Base-by-base conservation (phyloP, 2,329 filamentous ascomycete species). In the Curvularia sp. region DNA sequence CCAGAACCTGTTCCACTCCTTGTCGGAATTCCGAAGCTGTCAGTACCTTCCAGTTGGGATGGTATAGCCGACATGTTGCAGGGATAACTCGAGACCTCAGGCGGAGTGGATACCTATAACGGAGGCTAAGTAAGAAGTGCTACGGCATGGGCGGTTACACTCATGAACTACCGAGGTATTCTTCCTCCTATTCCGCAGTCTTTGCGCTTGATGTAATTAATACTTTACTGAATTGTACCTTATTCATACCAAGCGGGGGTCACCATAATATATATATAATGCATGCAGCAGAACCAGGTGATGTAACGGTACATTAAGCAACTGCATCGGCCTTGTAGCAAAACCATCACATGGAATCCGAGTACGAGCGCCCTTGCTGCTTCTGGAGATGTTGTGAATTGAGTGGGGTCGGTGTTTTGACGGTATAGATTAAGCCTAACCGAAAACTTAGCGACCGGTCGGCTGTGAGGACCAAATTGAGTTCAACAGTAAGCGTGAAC, bases 1-100 rank as follows among this genome's bases (percentile, higher is more conserved):
- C 8, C 36, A 21, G 48, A 25, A 13, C 46, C 23, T 23, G 13
- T 13, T 41, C 25, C 12, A 36, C 19, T 49, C 27, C 21, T 8
- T n/a, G 6, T 21, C 3, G 5, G 21, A 19, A 38, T 28, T 19
- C 13, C 32, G 21, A 19, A 27, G 42, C 32, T 25, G 23, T n/a
- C 19, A 19, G 21, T 38, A 42, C 48, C 48, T 50, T 41, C 48
- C 19, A 21, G 36, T 50, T 50, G 25, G 19, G 48, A 42, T 25
- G 30, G 18, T 30, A 32, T 12, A 30, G 25, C 48, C 36, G 48
- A 23, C 19, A 28, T 42, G 36, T 21, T 23, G 32, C 25, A n/a
- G 13, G 8, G 15, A 21, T 25, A 32, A 23, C 23, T 5, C 15
- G 10, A 38, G 18, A 42, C 48, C 25, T 36, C 18, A 50, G 25